Evolutionary conservation across 108 stramenopile species (phyloP).

Genomic region (Nannochloropsis salina): DNA sequence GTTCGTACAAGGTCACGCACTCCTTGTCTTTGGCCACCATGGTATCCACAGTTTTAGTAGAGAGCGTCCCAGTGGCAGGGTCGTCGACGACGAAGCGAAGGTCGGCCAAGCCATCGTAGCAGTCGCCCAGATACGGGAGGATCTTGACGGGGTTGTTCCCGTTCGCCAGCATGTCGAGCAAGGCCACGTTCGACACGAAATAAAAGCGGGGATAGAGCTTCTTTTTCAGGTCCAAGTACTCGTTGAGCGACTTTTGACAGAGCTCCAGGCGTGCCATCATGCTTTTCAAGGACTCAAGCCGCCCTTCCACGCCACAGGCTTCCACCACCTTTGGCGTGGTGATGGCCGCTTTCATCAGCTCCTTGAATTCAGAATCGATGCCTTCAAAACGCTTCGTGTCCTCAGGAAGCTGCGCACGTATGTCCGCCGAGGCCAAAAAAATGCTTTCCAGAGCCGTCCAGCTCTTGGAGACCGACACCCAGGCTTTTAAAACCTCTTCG

Average conservation of each 20-base stretch:
- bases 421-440: conserved; percentile 77
- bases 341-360: conserved; percentile 77
- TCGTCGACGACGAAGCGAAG: conserved; percentile 60
- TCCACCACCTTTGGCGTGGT: conserved; percentile 65
- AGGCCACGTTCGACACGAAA: conserved; percentile 76
- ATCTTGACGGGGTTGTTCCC: conserved; percentile 80
- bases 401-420: conserved; percentile 75
- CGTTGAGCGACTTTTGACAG: conserved; percentile 82
- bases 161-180: conserved; percentile 82
- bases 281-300: conserved; percentile 61
- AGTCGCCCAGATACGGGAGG: conserved; percentile 79
- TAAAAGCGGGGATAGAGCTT: conserved; percentile 84
- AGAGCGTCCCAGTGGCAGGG: conserved; percentile 55
- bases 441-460: conserved; percentile 80
- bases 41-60: conserved; percentile 55
- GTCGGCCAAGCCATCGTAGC: conserved; percentile 74
- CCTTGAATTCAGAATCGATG: conserved; percentile 78
- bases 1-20: conserved; percentile 57
- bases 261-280: conserved; percentile 74
- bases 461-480: conserved; percentile 65
- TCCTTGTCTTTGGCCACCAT: conserved; percentile 84
- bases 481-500: conserved; percentile 70
- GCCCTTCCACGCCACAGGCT: conserved; percentile 71
- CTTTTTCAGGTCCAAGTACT: conserved; percentile 86
- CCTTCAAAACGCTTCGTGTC: conserved; percentile 83